A percentile compares a stretch with the other conserved stretches of the same genome.
These are phyloP conservation scores for Alternaria incomplexa DNA, from an alignment of 2,329 filamentous ascomycete genomes.

Conservation along the genomic window DNA sequence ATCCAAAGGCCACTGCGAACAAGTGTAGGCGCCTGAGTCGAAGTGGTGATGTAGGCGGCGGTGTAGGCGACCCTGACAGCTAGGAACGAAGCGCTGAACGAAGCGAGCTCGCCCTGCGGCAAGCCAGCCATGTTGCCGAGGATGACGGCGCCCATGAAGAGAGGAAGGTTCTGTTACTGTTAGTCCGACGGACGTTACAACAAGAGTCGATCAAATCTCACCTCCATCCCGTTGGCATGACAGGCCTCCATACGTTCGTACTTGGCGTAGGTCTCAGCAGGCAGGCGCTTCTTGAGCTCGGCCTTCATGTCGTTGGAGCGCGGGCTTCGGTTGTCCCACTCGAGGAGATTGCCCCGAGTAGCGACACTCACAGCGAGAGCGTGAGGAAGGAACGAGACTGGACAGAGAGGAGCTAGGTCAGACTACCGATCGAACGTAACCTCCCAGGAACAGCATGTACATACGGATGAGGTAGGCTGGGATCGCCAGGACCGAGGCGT, in stretches of 20 bases:
- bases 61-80: conserved; percentile 48
- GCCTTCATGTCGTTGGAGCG: conserved; percentile 45
- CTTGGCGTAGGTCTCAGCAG: conserved; percentile 45
- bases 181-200: not conserved
- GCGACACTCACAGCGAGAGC: conserved; percentile 47
- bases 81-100: conserved; percentile 47
- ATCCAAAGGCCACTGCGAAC: conserved; percentile 30
- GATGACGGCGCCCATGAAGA: conserved; percentile 54
- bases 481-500: conserved; percentile 53
- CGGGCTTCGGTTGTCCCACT: conserved; percentile 54
- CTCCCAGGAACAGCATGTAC: not conserved
- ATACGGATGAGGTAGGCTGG: conserved; percentile 50
- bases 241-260: conserved; percentile 56
- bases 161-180: conserved; percentile 47
- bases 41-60: conserved; percentile 44
- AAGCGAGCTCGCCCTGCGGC: conserved; percentile 40
- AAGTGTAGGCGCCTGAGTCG: conserved; percentile 26
- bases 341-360: conserved; percentile 42
- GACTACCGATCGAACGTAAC: not conserved
- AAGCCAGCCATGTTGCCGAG: conserved; percentile 51
- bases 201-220: not conserved
- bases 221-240: conserved; percentile 55
- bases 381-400: conserved; percentile 51
- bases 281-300: conserved; percentile 47
- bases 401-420: not conserved